These are phyloP conservation scores for Xylariales sp. DNA, from an alignment of 2,329 filamentous ascomycete species.

Conservation along the genomic window DNA sequence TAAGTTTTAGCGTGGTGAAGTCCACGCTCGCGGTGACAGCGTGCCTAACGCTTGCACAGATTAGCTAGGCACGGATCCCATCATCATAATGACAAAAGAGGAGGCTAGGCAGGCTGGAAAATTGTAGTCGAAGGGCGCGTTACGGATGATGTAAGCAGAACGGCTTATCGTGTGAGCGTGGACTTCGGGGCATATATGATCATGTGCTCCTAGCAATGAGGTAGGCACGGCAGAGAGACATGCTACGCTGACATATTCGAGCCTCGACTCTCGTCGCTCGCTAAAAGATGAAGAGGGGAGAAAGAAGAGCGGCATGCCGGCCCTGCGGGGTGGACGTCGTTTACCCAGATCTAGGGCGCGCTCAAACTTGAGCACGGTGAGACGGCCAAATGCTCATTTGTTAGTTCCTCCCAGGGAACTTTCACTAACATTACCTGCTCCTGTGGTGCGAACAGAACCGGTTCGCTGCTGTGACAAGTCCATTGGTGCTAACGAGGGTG, in stretches of 20 bases:
- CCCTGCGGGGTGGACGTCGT: not conserved
- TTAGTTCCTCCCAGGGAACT: not conserved
- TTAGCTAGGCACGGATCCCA: conserved; percentile 1
- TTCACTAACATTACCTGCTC: not conserved
- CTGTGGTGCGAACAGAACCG: not conserved
- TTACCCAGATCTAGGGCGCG: not conserved
- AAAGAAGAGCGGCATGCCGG: not conserved
- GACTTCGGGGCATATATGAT: not conserved
- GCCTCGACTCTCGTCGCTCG: not conserved
- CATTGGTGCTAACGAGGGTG: not conserved
- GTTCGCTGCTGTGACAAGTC: not conserved
- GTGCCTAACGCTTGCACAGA: not conserved
- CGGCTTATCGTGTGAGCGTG: conserved; percentile 11
- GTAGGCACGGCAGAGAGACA: not conserved
- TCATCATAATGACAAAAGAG: not conserved
- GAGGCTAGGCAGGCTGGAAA: not conserved
- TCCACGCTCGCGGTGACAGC: not conserved
- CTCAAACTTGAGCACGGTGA: conserved; percentile 1
- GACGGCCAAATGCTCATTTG: not conserved
- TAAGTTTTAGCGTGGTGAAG: not conserved
- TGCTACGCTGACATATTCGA: not conserved
- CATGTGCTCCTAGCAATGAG: not conserved
- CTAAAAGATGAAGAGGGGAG: not conserved
- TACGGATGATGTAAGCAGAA: conserved; percentile 26
- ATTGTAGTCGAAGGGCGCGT: conserved; percentile 11